phyloP scores from a whole-genome alignment of 2,329 filamentous ascomycete species.

The Teratosphaeria gauchensis region DNA sequence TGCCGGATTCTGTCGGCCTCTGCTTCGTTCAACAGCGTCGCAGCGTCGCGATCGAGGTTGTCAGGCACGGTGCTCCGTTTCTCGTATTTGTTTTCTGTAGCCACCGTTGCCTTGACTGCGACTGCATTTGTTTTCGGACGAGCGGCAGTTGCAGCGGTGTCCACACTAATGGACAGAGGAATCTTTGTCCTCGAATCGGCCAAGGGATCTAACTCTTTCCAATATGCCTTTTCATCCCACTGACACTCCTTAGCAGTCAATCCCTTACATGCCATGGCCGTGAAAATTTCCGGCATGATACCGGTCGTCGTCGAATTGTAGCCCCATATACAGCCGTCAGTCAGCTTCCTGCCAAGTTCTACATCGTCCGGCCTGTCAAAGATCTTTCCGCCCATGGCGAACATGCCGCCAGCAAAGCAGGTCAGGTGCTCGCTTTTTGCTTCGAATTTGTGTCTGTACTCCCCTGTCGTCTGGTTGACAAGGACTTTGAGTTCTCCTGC shows the following conservation, averaged over 20 bases:
- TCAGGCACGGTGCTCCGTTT: background rate
- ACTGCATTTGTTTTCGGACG: background rate
- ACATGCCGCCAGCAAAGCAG: slow-evolving; percentile 49
- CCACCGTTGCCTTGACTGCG: background rate
- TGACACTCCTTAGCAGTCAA: slow-evolving; percentile 27
- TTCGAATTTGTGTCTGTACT: slow-evolving; percentile 25
- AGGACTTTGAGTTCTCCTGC: slow-evolving; percentile 44
- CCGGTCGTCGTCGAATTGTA: slow-evolving; percentile 41
- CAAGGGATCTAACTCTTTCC: slow-evolving; percentile 31
- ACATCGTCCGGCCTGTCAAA: slow-evolving; percentile 42
- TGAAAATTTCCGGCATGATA: slow-evolving; percentile 46
- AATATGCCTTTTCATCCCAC: slow-evolving; percentile 36
- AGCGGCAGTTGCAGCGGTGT: background rate
- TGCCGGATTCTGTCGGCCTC: background rate
- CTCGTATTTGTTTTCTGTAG: background rate
- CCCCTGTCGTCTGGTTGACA: slow-evolving; percentile 38
- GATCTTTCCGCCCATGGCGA: slow-evolving; percentile 43
- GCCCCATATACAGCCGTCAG: slow-evolving; percentile 48
- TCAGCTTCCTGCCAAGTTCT: slow-evolving; percentile 40
- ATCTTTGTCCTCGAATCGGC: slow-evolving; percentile 7
- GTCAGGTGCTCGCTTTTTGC: slow-evolving; percentile 42
- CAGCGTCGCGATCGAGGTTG: background rate
- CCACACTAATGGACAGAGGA: background rate
- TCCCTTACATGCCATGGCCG: slow-evolving; percentile 32
- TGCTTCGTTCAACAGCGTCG: background rate